Conservation (phyloP, 441 rosid genomes). For the Adansonia madagascariensis region DNA sequence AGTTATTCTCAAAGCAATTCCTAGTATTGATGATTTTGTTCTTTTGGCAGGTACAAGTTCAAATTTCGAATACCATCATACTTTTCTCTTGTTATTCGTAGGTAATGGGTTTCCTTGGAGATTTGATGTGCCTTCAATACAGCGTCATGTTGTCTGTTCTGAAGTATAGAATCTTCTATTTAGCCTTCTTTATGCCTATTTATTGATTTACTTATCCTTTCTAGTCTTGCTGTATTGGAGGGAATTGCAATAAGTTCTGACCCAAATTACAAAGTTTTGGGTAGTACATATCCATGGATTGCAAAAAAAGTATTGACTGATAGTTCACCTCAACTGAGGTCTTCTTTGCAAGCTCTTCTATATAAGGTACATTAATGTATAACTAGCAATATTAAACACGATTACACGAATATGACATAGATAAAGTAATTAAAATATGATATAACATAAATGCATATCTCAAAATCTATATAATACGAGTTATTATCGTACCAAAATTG, state of each 20-base stretch:
- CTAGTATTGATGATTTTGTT: conserved; percentile 1
- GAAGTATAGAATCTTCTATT: conserved; percentile 11
- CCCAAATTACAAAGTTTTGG: conserved; percentile 93
- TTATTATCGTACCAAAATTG: no score
- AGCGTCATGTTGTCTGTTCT: conserved; percentile 11
- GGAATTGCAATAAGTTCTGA: conserved; percentile 82
- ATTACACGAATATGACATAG: no score
- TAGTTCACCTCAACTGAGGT: conserved; percentile 83
- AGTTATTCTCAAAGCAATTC: conserved; percentile 3
- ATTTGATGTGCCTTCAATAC: conserved; percentile 5
- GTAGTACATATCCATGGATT: conserved; percentile 98
- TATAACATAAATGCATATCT: no score
- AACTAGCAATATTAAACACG: no score
- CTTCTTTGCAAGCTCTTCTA: conserved; percentile 77
- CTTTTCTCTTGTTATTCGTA: conserved; percentile 91
- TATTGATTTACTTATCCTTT: conserved; percentile 30
- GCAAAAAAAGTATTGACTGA: conserved; percentile 89
- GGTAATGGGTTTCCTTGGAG: conserved; percentile 47
- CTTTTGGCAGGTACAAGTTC: conserved; percentile 86
- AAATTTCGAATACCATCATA: conserved; percentile 93
- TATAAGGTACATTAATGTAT: conserved; percentile 57
- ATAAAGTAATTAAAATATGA: no score
- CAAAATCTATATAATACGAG: no score
- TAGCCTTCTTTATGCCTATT: conserved; percentile 6
- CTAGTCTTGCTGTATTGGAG: conserved; percentile 94